These are phyloP conservation scores for Xylariomycetidae sp. DNA, from an alignment of 2,329 filamentous ascomycete genomes.

Conservation along the genomic window DNA sequence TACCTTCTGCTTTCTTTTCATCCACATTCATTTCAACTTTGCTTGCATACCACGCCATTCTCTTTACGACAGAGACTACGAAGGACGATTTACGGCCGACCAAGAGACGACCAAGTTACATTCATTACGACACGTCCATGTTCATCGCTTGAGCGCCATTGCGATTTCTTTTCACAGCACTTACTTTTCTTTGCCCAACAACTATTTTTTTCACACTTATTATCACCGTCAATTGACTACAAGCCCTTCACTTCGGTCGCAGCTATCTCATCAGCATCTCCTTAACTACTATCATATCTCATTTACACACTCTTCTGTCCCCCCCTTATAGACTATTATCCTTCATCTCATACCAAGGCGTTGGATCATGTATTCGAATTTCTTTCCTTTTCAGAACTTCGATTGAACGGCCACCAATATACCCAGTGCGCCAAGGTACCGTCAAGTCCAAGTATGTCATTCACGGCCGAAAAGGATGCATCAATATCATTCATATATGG, in stretches of 20 bases:
- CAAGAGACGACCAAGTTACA: constrained; percentile 17
- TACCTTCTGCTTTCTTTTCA: constrained; percentile 1
- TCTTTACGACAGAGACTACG: neutral
- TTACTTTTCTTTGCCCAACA: too few relatives aligned
- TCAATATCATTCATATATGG: constrained; percentile 12
- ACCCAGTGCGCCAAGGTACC: constrained; percentile 27
- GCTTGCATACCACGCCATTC: neutral
- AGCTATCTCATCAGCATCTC: too few relatives aligned
- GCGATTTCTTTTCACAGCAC: too few relatives aligned
- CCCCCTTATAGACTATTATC: too few relatives aligned
- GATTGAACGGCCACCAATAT: constrained; percentile 26
- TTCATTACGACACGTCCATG: constrained; percentile 11
- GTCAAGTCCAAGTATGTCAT: constrained; percentile 14
- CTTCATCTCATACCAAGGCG: constrained; percentile 1
- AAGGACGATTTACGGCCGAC: constrained; percentile 22
- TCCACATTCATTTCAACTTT: constrained; percentile 3
- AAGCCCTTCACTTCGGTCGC: too few relatives aligned
- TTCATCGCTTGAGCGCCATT: too few relatives aligned
- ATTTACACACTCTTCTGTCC: too few relatives aligned
- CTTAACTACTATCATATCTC: too few relatives aligned
- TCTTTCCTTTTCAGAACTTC: neutral
- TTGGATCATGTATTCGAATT: constrained; percentile 1
- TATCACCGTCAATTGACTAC: too few relatives aligned
- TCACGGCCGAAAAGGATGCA: constrained; percentile 15
- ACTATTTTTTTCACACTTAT: too few relatives aligned